Percentiles rank a stretch among this genome's conserved stretches.
Evolutionary conservation across 2,329 filamentous ascomycete species (phyloP).

Genomic region (Arthrobotrys pseudoclavata): DNA sequence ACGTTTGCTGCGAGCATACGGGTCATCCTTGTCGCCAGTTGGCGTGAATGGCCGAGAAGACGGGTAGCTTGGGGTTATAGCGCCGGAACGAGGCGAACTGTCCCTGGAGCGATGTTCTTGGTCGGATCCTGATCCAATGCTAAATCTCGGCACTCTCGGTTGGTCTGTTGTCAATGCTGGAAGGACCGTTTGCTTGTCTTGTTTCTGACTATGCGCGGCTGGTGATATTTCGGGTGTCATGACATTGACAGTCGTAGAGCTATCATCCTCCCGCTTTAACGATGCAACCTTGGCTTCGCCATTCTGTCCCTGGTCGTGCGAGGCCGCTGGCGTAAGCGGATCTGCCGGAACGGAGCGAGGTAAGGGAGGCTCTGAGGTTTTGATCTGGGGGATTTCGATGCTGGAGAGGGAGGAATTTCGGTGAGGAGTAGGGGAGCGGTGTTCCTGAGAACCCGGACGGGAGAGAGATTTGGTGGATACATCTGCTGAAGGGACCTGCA

Average conservation of each 20-base stretch:
- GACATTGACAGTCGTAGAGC: conserved; percentile 67
- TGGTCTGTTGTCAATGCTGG: conserved; percentile 33
- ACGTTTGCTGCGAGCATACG: conserved; percentile 85
- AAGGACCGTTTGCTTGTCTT: conserved; percentile 48
- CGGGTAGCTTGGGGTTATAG: conserved; percentile 72
- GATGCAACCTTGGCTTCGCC: conserved; percentile 40
- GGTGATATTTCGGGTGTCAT: conserved; percentile 80
- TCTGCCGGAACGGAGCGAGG: conserved; percentile 53
- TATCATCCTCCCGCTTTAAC: conserved; percentile 38
- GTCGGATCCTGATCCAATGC: conserved; percentile 73
- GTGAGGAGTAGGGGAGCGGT: conserved; percentile 19
- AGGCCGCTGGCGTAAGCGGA: conserved; percentile 59
- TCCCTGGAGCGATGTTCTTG: conserved; percentile 72
- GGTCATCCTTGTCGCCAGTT: conserved; percentile 83
- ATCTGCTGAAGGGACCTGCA: conserved; percentile 48
- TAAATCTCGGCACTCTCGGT: conserved; percentile 68
- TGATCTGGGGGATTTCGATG: conserved; percentile 51
- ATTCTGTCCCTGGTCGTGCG: conserved; percentile 58
- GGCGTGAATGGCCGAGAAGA: conserved; percentile 84
- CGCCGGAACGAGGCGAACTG: conserved; percentile 73
- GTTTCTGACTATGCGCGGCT: conserved; percentile 69
- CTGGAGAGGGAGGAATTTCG: conserved; percentile 52
- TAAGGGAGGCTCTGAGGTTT: conserved; percentile 51
- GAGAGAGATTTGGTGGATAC: conserved; percentile 43
- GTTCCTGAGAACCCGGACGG: conserved; percentile 48